These are phyloP conservation scores for Sodiomyces alkalinus DNA, from an alignment of 2,329 filamentous ascomycete genomes.

Conservation along the genomic window DNA sequence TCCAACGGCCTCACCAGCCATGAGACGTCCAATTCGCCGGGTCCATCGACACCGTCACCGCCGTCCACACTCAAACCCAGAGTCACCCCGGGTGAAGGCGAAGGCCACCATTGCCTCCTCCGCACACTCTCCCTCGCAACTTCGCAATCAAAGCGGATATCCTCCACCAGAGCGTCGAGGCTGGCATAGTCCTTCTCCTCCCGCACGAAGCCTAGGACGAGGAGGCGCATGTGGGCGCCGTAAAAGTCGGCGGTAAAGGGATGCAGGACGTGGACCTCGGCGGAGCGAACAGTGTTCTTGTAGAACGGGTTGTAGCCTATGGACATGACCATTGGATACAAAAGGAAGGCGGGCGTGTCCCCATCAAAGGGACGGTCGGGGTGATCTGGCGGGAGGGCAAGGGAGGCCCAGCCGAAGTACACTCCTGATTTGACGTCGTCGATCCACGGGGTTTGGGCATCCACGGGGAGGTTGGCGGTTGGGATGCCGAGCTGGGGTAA, in stretches of 20 bases:
- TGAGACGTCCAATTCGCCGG: constrained; percentile 17
- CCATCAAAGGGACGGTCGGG: constrained; percentile 19
- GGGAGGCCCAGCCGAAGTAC: constrained; percentile 83
- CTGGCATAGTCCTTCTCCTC: constrained; percentile 80
- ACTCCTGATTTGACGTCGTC: constrained; percentile 57
- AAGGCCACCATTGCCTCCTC: constrained; percentile 43
- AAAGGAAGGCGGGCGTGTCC: constrained; percentile 15
- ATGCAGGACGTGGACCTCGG: constrained; percentile 83
- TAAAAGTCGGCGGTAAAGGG: constrained; percentile 74
- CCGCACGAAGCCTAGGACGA: constrained; percentile 76
- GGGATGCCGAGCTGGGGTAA: constrained; percentile 69
- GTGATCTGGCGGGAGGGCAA: constrained; percentile 40
- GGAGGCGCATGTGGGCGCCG: constrained; percentile 58
- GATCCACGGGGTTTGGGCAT: constrained; percentile 47
- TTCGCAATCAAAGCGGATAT: constrained; percentile 80
- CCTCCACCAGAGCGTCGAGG: constrained; percentile 68
- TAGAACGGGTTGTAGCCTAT: constrained; percentile 98
- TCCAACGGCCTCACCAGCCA: constrained; percentile 22
- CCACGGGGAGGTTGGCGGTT: constrained; percentile 80
- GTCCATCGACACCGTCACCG: constrained; percentile 11
- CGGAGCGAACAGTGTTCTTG: constrained; percentile 73
- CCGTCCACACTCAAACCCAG: no score
- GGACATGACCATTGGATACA: constrained; percentile 82
- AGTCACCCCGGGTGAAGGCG: no score
- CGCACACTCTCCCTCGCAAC: constrained; percentile 62